Evolutionary conservation across 768 basidiomycete species (phyloP), one percentile per base, ranked within the genome.

Genomic region (Cyclocybe aegerita): DNA sequence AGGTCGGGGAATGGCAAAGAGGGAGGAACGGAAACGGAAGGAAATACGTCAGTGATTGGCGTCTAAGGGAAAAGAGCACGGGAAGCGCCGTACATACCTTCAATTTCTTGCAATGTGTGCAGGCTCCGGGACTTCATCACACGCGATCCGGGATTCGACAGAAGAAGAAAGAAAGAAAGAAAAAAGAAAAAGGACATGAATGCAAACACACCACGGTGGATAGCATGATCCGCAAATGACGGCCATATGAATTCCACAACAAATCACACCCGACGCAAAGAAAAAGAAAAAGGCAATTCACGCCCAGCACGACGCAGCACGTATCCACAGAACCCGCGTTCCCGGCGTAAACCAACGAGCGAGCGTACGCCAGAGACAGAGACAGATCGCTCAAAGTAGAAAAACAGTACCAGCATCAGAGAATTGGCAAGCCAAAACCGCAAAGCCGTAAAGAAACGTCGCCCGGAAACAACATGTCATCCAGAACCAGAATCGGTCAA

Each of bases 41-140:
- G 40, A 46, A 54, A 50, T 56, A 40, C 45, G 52, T 57, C 52
- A 53, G 49, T 52, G n/a, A 48, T 49, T 53, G 46, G 38, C 36
- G 46, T 34, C 3, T 16, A n/a, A 34, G 36, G 8, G n/a, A 15
- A 31, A 46, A 39, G 52, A 47, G 46, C 15, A 36, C 36, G 41
- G 30, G 37, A 46, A 55, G 54, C 32, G 35, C 29, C 49, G 10
- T 47, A 71, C 82, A 50, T 69, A 86, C 88, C 85, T 93, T 93
- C 60, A 92, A 82, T 62, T 84, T 87, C 68, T 91, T 93, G 79
- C 90, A 93, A 62, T 92, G 83, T 3, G 80, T 86, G 67, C 90
- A 93, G 38, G 90, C 90, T 50, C 90, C 88, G 55, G 85, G 83
- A 38, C 89, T 92, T 48, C 14, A 32, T n/a, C 35, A 15, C 16